Evolutionary conservation across 2,329 filamentous ascomycete species (phyloP).

Genomic region (Colletotrichum sp.): DNA sequence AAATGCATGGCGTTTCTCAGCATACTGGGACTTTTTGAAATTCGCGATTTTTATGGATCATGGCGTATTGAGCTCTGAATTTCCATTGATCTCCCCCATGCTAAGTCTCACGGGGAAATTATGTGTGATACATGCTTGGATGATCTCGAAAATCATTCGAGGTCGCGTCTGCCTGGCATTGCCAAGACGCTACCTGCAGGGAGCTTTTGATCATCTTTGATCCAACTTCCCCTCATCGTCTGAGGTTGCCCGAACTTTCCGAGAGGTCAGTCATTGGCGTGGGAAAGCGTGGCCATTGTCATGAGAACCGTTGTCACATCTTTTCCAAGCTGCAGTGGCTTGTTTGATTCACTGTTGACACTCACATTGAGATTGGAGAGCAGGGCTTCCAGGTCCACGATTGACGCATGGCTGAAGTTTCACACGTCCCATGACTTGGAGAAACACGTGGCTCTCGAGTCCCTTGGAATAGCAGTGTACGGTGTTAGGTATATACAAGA

Average conservation of each 20-base stretch:
- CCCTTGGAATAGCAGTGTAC: not conserved
- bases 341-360: not conserved
- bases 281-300: not conserved
- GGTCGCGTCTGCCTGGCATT: not conserved
- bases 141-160: not conserved
- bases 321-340: not conserved
- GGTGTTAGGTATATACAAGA: not conserved
- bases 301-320: not conserved
- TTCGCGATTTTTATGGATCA: not conserved
- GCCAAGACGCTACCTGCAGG: not conserved
- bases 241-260: not conserved
- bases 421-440: not conserved
- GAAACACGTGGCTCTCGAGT: not conserved
- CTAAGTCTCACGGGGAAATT: not conserved
- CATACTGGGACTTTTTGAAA: not conserved
- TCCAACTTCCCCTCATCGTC: not conserved
- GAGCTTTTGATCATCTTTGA: not conserved
- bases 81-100: not conserved
- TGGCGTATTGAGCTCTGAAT: not conserved
- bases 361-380: not conserved
- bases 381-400: not conserved
- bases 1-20: constrained; percentile 5
- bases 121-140: not conserved
- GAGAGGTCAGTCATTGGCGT: not conserved
- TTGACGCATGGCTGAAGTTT: not conserved